Evolutionary conservation across 352 stramenopile species (phyloP).

Genomic region (Pythium coloratum): DNA sequence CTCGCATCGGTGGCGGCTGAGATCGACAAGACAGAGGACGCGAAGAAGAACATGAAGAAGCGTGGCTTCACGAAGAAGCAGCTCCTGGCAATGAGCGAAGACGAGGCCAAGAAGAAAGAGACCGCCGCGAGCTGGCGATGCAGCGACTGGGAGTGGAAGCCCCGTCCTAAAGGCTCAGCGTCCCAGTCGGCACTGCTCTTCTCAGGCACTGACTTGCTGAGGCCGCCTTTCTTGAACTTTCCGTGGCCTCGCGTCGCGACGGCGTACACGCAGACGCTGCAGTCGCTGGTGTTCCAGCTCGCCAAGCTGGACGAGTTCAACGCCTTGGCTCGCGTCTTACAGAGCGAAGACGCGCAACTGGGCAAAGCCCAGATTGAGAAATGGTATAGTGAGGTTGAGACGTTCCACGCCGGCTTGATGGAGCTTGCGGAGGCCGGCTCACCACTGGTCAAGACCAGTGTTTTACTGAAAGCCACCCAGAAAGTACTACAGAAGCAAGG

Average conservation of each 20-base stretch:
- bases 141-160: slow-evolving; percentile 52
- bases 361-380: slow-evolving; percentile 54
- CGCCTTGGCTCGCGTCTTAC: slow-evolving; percentile 43
- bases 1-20: slow-evolving; percentile 28
- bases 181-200: slow-evolving; percentile 30
- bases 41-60: slow-evolving; percentile 27
- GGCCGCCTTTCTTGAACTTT: slow-evolving; percentile 51
- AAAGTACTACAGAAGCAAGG: slow-evolving; percentile 57
- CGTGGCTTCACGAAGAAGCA: slow-evolving; percentile 44
- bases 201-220: slow-evolving; percentile 49
- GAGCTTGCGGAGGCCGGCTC: slow-evolving; percentile 26
- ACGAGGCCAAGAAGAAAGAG: slow-evolving; percentile 18
- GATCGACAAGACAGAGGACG: slow-evolving; percentile 4
- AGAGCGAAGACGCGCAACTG: slow-evolving; percentile 42
- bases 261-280: slow-evolving; percentile 50
- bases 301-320: slow-evolving; percentile 73
- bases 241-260: slow-evolving; percentile 48
- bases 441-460: slow-evolving; percentile 23
- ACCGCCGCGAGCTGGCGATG: slow-evolving; percentile 26
- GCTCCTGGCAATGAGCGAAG: slow-evolving; percentile 30
- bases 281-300: slow-evolving; percentile 40
- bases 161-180: background rate
- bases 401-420: slow-evolving; percentile 26
- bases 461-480: slow-evolving; percentile 33
- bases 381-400: slow-evolving; percentile 45